Base-by-base conservation (phyloP, 257 asterid species). In the Forsythia viridissima region DNA sequence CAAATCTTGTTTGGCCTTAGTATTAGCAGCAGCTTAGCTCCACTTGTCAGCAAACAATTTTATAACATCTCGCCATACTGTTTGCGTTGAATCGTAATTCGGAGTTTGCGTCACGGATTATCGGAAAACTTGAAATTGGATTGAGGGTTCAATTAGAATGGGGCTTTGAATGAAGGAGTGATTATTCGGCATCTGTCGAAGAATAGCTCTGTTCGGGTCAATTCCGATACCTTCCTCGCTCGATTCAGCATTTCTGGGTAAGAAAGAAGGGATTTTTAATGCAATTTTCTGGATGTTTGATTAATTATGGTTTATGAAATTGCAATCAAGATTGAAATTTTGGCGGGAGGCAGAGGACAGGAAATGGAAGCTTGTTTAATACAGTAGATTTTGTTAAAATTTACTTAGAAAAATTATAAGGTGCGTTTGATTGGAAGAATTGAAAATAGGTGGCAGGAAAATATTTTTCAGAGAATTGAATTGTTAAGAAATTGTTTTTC, bases 241-340 rank as follows among this genome's bases (percentile, higher is more conserved):
- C 90, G 86, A 73, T 78, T 88, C 92, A 88, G 88, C 48, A 69
- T 78, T 76, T 51, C 6, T 65, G 68, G 61, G 36, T 20, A 79
- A 55, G 44, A 9, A 37, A 24, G 65, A 55, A 78, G 18, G 3
- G 2, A 30, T 30, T 30, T 1, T 69, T 73, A 30, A 71, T 57
- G 80, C 88, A 84, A 0, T 82, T 52, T 34, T 37, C 16, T 15
- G 75, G 6, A 40, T 6, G 38, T 38, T 24, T 1, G 18, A 76
- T 48, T 30, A 0, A 39, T 72, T 39, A 77, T 88, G 89, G 84
- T 77, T 85, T 83, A 72, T 65, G 70, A 18, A 20, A 30, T 30
- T 30, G 34, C 34, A 30, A 30, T 30, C 6, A 40, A 4, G 6
- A 40, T 4, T 40, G 34, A 30, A 30, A 30, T 40, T 40, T 40